Conservation (phyloP, 768 basidiomycete genomes). For the Amanita inopinata region DNA sequence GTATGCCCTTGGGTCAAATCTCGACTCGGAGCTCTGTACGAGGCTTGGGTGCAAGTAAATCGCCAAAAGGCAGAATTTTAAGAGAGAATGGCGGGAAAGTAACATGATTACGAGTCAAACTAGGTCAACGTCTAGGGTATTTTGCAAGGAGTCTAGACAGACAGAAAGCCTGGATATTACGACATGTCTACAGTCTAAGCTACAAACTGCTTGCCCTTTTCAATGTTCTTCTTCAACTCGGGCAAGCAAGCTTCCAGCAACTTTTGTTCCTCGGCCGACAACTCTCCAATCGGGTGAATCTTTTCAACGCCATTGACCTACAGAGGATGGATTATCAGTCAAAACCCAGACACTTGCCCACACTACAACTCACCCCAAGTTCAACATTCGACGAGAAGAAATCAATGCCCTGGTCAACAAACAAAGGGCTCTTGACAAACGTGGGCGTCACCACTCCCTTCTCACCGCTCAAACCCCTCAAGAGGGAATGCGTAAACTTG, state of each 20-base stretch:
- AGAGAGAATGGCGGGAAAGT: too few relatives aligned
- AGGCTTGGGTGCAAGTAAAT: too few relatives aligned
- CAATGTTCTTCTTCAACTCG: conserved; percentile 96
- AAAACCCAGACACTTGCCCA: not conserved
- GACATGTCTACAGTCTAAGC: conserved; percentile 19
- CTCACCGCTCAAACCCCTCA: conserved; percentile 82
- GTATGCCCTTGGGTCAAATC: too few relatives aligned
- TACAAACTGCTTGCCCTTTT: conserved; percentile 82
- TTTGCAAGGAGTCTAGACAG: too few relatives aligned
- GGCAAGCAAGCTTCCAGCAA: conserved; percentile 82
- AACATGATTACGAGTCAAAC: too few relatives aligned
- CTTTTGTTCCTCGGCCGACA: conserved; percentile 78
- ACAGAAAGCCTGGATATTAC: not conserved
- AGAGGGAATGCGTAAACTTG: conserved; percentile 75
- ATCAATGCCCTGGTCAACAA: conserved; percentile 74
- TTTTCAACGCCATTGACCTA: conserved; percentile 83
- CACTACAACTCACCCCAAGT: conserved; percentile 63
- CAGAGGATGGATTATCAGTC: conserved; percentile 12
- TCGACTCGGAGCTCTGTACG: too few relatives aligned
- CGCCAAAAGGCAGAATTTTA: too few relatives aligned
- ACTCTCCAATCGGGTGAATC: conserved; percentile 75
- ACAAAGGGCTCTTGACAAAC: conserved; percentile 86
- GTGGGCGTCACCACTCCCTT: conserved; percentile 79
- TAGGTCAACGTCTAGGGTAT: too few relatives aligned
- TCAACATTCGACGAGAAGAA: conserved; percentile 95